Evolutionary conservation across 352 stramenopile genomes (phyloP).

Genomic region (Aphanomyces stellatus): DNA sequence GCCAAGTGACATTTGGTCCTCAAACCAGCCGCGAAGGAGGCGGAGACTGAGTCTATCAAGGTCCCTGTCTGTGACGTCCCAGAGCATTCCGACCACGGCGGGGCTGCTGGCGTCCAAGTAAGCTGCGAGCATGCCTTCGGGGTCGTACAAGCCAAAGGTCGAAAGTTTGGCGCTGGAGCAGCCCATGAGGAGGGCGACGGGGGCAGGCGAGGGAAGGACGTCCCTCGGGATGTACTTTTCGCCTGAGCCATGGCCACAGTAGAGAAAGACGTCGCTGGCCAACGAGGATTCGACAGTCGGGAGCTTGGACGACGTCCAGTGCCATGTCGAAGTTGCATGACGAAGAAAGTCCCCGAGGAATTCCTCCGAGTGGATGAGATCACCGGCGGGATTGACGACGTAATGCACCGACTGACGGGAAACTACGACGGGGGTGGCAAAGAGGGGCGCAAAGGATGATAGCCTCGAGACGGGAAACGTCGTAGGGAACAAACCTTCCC

Average conservation of each 20-base stretch:
- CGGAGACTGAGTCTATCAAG: slow-evolving; percentile 89
- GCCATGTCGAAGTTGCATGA: slow-evolving; percentile 24
- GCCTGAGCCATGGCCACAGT: slow-evolving; percentile 95
- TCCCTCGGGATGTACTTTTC: slow-evolving; percentile 87
- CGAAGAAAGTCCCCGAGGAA: slow-evolving; percentile 43
- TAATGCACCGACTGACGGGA: slow-evolving; percentile 37
- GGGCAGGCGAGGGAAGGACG: slow-evolving; percentile 30
- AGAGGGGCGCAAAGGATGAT: slow-evolving; percentile 22
- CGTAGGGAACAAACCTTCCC: slow-evolving; percentile 70
- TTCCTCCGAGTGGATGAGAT: slow-evolving; percentile 51
- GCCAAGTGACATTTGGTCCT: slow-evolving; percentile 26
- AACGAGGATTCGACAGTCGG: not conserved
- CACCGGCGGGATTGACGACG: slow-evolving; percentile 63
- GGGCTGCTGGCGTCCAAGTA: slow-evolving; percentile 90
- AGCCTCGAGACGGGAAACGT: slow-evolving; percentile 7
- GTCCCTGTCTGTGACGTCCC: slow-evolving; percentile 98
- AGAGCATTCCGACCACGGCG: slow-evolving; percentile 97
- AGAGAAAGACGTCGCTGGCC: slow-evolving; percentile 86
- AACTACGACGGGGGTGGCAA: slow-evolving; percentile 15
- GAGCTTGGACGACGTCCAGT: slow-evolving; percentile 47
- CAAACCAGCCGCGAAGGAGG: slow-evolving; percentile 51
- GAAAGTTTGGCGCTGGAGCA: slow-evolving; percentile 94
- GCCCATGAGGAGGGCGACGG: slow-evolving; percentile 92
- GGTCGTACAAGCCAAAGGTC: slow-evolving; percentile 84
- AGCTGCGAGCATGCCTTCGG: slow-evolving; percentile 89